Evolutionary conservation across 2,329 filamentous ascomycete genomes (phyloP), one percentile per base, ranked within the genome.

Genomic region (Alternaria viburni): DNA sequence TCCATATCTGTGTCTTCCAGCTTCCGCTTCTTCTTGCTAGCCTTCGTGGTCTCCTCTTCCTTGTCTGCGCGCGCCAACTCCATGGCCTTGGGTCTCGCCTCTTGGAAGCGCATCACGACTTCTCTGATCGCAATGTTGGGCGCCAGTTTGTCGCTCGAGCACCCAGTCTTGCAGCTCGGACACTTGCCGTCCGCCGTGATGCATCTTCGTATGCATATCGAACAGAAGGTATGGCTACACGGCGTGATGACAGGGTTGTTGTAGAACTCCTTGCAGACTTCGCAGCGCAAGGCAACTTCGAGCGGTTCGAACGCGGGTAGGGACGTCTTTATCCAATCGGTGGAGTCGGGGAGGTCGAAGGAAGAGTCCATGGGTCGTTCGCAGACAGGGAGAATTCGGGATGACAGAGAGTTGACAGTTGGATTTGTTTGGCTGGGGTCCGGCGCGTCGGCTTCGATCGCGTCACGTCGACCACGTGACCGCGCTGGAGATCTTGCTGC

Each of bases 221-320:
- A 97, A 84, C 96, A 99, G 77, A 99, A 99, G 0, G 96, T 98
- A 78, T 99, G 96, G 57, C 89, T 91, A 82, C 96, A 99, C 1
- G 92, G 92, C 1, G 96, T 99, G 66, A 97, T 90, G 88, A 99
- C 96, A 0, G 96, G 96, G 54, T 93, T 97, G 65, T 89, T 89
- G 83, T 92, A 98, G 81, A 98, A 97, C 80, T 99, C 96, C 79
- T 98, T 98, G 87, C 96, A 99, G 64, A 99, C 92, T 80, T 98
- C 93, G 81, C 96, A 99, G 72, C 96, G 92, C 19, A 99, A 85
- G 4, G 93, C 89, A 64, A 91, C 89, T 75, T 99, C 96, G 66
- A 99, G 88, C 13, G 87, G 83, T 51, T 89, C 85, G 58, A 96
- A 86, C 13, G 83, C 83, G 15, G 88, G 81, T 2, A 96, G 83